Evolutionary conservation across 2,329 filamentous ascomycete species (phyloP).

Genomic region (Pseudohalonectria lignicola): DNA sequence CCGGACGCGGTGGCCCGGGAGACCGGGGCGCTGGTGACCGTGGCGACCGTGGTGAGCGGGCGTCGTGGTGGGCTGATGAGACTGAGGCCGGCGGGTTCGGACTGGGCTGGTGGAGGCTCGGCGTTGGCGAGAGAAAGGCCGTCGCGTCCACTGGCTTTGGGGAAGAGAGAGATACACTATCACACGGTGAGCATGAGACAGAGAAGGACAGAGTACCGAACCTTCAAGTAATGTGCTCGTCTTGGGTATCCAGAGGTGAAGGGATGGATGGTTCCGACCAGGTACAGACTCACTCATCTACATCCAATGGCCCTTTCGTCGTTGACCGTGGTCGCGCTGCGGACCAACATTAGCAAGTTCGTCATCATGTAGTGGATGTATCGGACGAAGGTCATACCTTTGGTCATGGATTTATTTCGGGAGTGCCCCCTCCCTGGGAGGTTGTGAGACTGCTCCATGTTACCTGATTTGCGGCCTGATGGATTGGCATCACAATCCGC

Average conservation of each 20-base stretch:
- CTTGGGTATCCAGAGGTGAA: no score
- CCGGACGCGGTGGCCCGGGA: conserved; percentile 13
- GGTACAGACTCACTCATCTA: conserved; percentile 1
- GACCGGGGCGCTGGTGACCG: conserved; percentile 15
- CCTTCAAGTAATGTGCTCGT: no score
- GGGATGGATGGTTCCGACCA: no score
- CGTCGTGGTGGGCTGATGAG: no score
- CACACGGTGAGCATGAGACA: no score
- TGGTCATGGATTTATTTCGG: conserved; percentile 1
- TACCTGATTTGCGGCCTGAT: not conserved
- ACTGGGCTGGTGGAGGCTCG: not conserved
- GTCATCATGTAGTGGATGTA: no score
- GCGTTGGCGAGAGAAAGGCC: not conserved
- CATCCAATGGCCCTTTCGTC: conserved; percentile 2
- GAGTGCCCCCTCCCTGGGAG: not conserved
- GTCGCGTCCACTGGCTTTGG: not conserved
- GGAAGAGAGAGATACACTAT: conserved; percentile 1
- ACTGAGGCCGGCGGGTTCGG: no score
- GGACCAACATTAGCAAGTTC: no score
- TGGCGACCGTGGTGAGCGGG: conserved; percentile 11
- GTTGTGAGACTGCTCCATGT: conserved; percentile 1
- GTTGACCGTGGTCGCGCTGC: conserved; percentile 1
- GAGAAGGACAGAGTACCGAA: no score
- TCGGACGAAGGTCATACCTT: not conserved
- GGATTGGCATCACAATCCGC: no score